Evolutionary conservation across 768 basidiomycete genomes (phyloP), one percentile per base, ranked within the genome.

Genomic region (Tephrocybe rancida): DNA sequence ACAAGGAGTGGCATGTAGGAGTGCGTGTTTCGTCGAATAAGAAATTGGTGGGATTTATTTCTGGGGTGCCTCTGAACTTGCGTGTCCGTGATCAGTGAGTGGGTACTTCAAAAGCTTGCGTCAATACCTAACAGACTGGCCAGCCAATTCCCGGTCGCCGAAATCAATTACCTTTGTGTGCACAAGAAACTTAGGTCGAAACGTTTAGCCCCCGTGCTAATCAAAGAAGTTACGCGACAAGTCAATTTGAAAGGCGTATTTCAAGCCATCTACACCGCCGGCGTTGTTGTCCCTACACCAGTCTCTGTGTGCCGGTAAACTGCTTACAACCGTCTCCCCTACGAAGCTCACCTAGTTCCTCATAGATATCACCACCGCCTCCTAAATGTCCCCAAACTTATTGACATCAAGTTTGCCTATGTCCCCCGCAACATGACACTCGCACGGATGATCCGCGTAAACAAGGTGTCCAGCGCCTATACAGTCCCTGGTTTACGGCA

Each of bases 101-200:
- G 38, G 27, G 38, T 32, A 25, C 37, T 16, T 5, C 6, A 7
- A 9, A 21, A 14, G 3, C 9, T 46, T 49, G 26, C 5, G 39
- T 27, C 22, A 52, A 26, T 35, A 54, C 37, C 10, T 38, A 21
- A 14, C 18, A 41, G 21, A 42, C 54, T n/a, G 10, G 44, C 21
- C 60, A 62, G 53, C 30, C 55, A 76, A 5, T 79, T 98, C 64
- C 73, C 70, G 25, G 84, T 86, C 37, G 87, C 86, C 67, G 97
- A 98, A 71, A 95, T 99, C 75, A 99, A 98, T 70, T 98, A 92
- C 71, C 87, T 99, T 45, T 96, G 94, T 63, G 87, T 98, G 1
- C 95, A 97, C 81, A 99, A 99, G 77, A 98, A 97, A 70, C 75
- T 98, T 30, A 88, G 97, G 16, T 91, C 93, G 0, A 98, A 98